Conservation (phyloP, 352 stramenopile genomes). For the Phytopythium ostracodes region DNA sequence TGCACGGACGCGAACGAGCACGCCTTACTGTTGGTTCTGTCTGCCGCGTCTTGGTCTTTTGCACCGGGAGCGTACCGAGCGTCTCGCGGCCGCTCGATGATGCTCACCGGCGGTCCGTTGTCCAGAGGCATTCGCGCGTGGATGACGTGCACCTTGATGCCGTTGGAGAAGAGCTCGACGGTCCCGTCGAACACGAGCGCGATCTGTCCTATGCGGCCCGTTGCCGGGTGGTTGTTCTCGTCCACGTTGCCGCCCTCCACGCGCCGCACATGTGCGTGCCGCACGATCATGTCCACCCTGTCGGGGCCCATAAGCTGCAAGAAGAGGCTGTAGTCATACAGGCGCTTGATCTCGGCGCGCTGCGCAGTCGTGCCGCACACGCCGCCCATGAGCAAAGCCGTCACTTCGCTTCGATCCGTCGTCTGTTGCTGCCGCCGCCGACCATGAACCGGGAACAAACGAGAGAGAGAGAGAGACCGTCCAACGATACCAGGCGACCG, state of each 20-base stretch:
- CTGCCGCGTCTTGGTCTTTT: neutral
- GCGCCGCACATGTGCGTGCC: conserved; percentile 40
- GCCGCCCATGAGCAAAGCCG: conserved; percentile 36
- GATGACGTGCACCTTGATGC: conserved; percentile 37
- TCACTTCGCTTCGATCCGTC: neutral
- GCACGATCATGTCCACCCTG: conserved; percentile 41
- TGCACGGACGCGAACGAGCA: conserved; percentile 5
- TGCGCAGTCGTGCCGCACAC: conserved; percentile 40
- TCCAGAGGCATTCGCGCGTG: conserved; percentile 21
- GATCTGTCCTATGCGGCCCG: conserved; percentile 26
- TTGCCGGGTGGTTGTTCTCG: conserved; percentile 14
- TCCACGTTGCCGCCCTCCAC: conserved; percentile 20
- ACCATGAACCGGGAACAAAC: neutral
- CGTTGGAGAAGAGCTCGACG: conserved; percentile 44
- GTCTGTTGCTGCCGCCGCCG: neutral
- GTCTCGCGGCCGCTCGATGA: conserved; percentile 4
- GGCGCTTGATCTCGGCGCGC: conserved; percentile 29
- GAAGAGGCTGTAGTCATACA: conserved; percentile 61
- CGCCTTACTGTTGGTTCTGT: conserved; percentile 18
- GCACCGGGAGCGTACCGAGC: neutral
- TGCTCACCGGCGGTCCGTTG: conserved; percentile 2
- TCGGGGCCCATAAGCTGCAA: conserved; percentile 58
- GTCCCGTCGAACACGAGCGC: conserved; percentile 53
- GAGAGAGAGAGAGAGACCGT: neutral
- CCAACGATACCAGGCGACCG: neutral